These are phyloP conservation scores for Epichloe gansuensis DNA, from an alignment of 2,329 filamentous ascomycete species.

Conservation along the genomic window DNA sequence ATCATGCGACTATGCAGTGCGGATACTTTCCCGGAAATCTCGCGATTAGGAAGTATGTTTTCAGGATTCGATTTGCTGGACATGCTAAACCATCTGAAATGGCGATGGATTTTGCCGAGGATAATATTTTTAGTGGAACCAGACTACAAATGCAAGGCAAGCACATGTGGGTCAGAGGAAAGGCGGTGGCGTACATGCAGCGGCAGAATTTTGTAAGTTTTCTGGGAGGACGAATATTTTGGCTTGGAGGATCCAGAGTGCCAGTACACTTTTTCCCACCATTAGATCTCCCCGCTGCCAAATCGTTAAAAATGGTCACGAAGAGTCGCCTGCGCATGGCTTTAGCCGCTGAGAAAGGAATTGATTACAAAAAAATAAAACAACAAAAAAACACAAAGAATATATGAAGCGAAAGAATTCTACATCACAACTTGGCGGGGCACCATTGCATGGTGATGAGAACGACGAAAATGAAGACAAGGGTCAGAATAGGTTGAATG, in stretches of 20 bases:
- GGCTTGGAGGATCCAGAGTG: not conserved
- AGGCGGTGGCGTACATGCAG: conserved; percentile 1
- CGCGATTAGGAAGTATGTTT: not conserved
- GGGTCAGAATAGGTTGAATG: conserved; percentile 8
- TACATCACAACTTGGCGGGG: conserved; percentile 11
- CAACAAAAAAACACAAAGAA: conserved; percentile 34
- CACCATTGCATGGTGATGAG: not conserved
- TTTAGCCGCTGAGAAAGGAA: conserved; percentile 41
- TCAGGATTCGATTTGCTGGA: not conserved
- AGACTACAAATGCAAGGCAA: no score
- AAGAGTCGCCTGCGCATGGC: conserved; percentile 42
- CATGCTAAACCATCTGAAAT: not conserved
- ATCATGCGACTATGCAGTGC: no score
- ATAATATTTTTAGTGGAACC: no score
- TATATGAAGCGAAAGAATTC: conserved; percentile 27
- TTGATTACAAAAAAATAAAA: conserved; percentile 40
- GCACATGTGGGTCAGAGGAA: not conserved
- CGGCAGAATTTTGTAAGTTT: conserved; percentile 8
- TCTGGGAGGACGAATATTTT: conserved; percentile 1
- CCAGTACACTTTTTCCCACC: not conserved
- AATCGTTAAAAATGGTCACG: conserved; percentile 23
- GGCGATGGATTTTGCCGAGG: no score
- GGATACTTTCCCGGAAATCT: no score
- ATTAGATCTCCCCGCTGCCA: not conserved
- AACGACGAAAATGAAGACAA: not conserved